Conservation (phyloP, 164 flowering plant species). For the Umbellularia californica region DNA sequence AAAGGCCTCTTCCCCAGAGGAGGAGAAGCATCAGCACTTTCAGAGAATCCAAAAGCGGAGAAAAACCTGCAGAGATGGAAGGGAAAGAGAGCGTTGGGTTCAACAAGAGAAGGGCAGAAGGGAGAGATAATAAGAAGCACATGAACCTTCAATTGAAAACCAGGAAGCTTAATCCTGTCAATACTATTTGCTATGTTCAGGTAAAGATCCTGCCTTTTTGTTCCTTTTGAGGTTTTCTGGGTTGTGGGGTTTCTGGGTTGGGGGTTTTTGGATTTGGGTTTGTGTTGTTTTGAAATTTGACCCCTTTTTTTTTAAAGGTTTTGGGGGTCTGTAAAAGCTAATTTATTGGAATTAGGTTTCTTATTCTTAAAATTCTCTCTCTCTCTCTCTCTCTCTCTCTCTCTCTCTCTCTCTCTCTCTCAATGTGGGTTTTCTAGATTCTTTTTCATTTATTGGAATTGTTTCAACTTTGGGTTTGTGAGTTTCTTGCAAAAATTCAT, state of each 20-base stretch:
- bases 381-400: too few relatives aligned
- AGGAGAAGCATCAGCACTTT: slow-evolving; percentile 26
- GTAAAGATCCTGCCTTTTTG: slow-evolving; percentile 21
- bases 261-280: neutral
- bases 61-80: slow-evolving; percentile 34
- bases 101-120: slow-evolving; percentile 82
- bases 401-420: too few relatives aligned
- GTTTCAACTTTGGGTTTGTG: neutral
- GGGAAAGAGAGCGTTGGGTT: slow-evolving; percentile 33
- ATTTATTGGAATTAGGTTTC: neutral
- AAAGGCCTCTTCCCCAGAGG: slow-evolving; percentile 14
- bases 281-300: neutral
- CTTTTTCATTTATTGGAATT: neutral
- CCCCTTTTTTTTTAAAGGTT: neutral
- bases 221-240: neutral
- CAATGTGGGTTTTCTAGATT: neutral
- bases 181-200: slow-evolving; percentile 84
- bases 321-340: neutral
- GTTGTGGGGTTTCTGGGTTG: neutral
- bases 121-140: slow-evolving; percentile 54
- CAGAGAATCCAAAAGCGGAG: slow-evolving; percentile 21
- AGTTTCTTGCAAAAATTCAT: neutral
- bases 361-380: too few relatives aligned
- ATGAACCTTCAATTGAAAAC: slow-evolving; percentile 59
- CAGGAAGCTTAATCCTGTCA: slow-evolving; percentile 71